Evolutionary conservation across 2,329 filamentous ascomycete species (phyloP), one percentile per base, ranked within the genome.

Genomic region (Neonectria magnoliae): DNA sequence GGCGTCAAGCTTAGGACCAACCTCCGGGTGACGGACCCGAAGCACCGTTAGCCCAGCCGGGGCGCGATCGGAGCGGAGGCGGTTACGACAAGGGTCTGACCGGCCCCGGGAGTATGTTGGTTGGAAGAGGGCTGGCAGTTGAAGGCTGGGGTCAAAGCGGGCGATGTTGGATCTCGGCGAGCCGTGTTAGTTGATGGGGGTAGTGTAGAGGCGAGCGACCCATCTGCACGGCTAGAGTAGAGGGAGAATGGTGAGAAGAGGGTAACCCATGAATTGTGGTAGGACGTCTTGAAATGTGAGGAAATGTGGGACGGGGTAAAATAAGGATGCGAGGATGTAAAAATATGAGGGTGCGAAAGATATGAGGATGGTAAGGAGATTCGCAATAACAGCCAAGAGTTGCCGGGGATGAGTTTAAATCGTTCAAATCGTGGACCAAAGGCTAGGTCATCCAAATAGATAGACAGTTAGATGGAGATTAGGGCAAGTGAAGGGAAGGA

Each of bases 1-100:
- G 48, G 55, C 55, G 55, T 55, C 51, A 64, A 56, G 36, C 52
- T 59, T 64, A 51, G 44, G 55, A 64, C 61, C 61, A 52, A 52
- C 56, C 61, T 64, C 56, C 56, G 44, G 51, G 44, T 56, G 58
- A 60, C 42, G 52, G 61, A 56, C 44, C 61, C 61, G 61, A 64
- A 60, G 61, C 44, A 51, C 57, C 50, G 57, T 60, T 60, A 55
- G 51, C 36, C 51, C 57, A 41, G 41, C 50, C 57, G 57, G 57
- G 22, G 50, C 57, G 53, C 61, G 44, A 51, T 51, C 61, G 56
- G 51, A 59, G 61, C 61, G 61, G 61, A 59, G 56, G 61, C 45
- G 61, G 61, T 42, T 53, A 18, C 29, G 61, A 64, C 61, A 64
- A 56, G 61, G 60, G 51, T 51, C 51, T 56, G 61, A 44, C 56